Conservation (phyloP, 805 yeast genomes). For the Brettanomyces nanus region DNA sequence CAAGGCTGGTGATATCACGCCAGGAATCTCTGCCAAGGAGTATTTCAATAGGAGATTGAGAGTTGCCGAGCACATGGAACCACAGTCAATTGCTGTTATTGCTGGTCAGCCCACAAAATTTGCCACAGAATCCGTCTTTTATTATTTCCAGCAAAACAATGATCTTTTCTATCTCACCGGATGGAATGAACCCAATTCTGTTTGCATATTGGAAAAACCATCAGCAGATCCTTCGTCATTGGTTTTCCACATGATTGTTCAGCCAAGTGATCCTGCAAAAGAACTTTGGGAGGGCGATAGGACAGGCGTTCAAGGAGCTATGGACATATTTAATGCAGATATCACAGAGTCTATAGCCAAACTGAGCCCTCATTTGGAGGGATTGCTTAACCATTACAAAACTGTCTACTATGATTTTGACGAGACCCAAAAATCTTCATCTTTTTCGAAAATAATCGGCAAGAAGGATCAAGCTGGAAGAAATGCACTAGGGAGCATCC, state of each 20-base stretch:
- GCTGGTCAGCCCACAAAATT: conserved; percentile 66
- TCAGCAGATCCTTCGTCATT: conserved; percentile 43
- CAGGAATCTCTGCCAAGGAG: conserved; percentile 80
- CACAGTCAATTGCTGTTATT: conserved; percentile 60
- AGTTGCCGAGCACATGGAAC: conserved; percentile 52
- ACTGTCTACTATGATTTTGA: conserved; percentile 47
- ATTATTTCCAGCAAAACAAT: conserved; percentile 87
- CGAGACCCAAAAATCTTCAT: conserved; percentile 5
- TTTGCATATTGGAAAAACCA: conserved; percentile 58
- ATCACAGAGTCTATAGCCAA: conserved; percentile 45
- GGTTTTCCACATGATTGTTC: conserved; percentile 73
- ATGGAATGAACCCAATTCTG: conserved; percentile 84
- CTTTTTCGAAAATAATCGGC: conserved; percentile 9
- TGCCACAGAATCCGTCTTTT: conserved; percentile 87
- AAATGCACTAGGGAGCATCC: conserved; percentile 17
- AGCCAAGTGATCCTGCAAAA: conserved; percentile 63
- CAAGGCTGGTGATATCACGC: conserved; percentile 72
- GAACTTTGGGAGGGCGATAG: conserved; percentile 96
- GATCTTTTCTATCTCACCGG: conserved; percentile 85
- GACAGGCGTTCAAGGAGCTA: conserved; percentile 78
- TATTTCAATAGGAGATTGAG: conserved; percentile 62
- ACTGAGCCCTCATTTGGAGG: conserved; percentile 35
- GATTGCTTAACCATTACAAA: conserved; percentile 39
- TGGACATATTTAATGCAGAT: conserved; percentile 84
- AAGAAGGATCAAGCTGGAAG: conserved; percentile 8